Conservation (phyloP, 2,329 filamentous ascomycete species). For the Stenocarpella maydis region DNA sequence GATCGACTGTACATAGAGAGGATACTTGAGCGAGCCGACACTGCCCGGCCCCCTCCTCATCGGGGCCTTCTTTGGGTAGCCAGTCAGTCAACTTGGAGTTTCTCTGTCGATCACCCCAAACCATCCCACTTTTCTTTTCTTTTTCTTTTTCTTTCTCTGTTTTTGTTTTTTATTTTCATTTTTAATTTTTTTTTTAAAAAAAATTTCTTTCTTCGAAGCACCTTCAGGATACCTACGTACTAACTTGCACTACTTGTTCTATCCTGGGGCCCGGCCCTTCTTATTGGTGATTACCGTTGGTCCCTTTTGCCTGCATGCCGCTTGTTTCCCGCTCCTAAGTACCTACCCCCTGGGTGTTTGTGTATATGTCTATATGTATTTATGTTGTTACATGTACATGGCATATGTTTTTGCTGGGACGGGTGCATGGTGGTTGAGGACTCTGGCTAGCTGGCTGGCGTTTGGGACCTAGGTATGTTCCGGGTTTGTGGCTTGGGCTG, state of each 20-base stretch:
- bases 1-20: conserved; percentile 16
- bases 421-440: background rate
- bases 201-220: no score
- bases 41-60: background rate
- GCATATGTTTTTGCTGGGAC: background rate
- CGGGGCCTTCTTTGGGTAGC: background rate
- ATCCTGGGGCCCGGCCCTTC: background rate
- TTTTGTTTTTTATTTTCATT: no score
- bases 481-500: background rate
- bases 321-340: background rate
- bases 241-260: conserved; percentile 18
- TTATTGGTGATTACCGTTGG: no score
- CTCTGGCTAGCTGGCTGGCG: no score
- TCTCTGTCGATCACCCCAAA: background rate
- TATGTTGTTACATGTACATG: background rate
- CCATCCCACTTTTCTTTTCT: background rate
- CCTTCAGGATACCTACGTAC: conserved; percentile 26
- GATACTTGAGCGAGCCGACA: background rate
- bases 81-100: background rate
- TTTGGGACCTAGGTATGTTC: background rate
- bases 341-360: no score
- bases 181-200: no score
- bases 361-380: background rate
- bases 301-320: background rate
- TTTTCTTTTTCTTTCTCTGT: background rate